Evolutionary conservation across 2,329 filamentous ascomycete genomes (phyloP), one percentile per base, ranked within the genome.

Genomic region (Trichoderma citrinoviride): DNA sequence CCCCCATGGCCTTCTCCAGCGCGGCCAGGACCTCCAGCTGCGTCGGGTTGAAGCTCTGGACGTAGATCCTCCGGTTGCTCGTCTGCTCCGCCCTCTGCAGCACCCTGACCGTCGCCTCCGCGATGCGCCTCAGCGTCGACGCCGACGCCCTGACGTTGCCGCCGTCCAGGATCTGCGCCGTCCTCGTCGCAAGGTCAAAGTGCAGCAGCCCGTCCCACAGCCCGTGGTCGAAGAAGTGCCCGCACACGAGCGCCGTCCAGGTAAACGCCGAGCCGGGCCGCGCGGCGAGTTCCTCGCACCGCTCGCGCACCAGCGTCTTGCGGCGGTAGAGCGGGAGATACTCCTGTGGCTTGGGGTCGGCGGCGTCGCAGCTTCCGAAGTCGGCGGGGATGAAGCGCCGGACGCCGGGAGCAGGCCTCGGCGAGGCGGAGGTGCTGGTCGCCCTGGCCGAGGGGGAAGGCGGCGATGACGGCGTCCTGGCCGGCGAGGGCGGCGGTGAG

Each of bases 351-450:
- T 79, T 74, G 27, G 75, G 75, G n/a, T 70, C 72, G 49, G 72
- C 70, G 1, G 76, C 75, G 65, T 78, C 76, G 57, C 75, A 77
- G 67, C 73, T 72, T 40, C 78, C 79, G 66, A 82, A 90, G 68
- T 90, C 87, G 15, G 83, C 83, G 2, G 87, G 86, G 46, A 90
- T 78, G 76, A 87, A 87, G 27, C 85, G 81, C 68, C 84, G 80
- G 2, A 90, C 85, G 23, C 86, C 85, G 5, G 46, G 84, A 79
- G 25, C 86, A 82, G 0, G 86, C 87, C 57, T 88, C 82, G 50
- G 86, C 81, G 62, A 89, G 77, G 7, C 83, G 74, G 6, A 78
- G 66, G 57, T 77, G 76, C 62, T 75, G 72, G 33, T 78, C 77
- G 46, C 87, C 77, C 8, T 83, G 77, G n/a, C 78, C 67, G 40